A percentile compares a stretch with the other conserved stretches of the same genome.
Evolutionary conservation across 345 rosid species (phyloP).

Genomic region (Zanthoxylum bungeanum): DNA sequence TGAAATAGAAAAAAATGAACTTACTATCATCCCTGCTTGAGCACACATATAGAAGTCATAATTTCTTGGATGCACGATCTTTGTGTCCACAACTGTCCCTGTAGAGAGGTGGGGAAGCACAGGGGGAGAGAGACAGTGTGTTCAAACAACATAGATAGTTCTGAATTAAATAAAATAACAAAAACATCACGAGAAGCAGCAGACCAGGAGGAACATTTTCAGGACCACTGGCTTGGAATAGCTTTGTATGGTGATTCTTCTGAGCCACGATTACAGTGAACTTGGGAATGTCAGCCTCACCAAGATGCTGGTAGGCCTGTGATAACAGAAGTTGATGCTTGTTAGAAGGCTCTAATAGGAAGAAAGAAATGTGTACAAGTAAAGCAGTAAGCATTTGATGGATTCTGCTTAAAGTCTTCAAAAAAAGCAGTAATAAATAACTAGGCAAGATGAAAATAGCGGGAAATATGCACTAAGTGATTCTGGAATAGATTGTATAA

Average conservation of each 20-base stretch:
- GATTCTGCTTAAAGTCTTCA: background rate
- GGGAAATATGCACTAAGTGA: background rate
- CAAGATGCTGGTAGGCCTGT: conserved; percentile 78
- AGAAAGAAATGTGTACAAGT: too few species aligned
- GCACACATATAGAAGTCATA: conserved; percentile 93
- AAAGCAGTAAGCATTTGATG: background rate
- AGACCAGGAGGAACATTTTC: conserved; percentile 92
- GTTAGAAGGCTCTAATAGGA: too few species aligned
- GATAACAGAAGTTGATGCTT: conserved; percentile 10
- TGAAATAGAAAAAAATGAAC: conserved; percentile 16
- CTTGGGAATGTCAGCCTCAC: conserved; percentile 56
- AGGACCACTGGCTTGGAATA: conserved; percentile 55
- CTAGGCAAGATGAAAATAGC: background rate
- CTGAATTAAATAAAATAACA: conserved; percentile 1
- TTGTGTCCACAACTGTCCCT: conserved; percentile 88
- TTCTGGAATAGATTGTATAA: background rate
- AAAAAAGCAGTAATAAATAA: background rate
- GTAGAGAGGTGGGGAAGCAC: conserved; percentile 2
- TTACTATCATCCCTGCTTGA: conserved; percentile 72
- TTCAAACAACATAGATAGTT: conserved; percentile 9
- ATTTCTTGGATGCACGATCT: conserved; percentile 75
- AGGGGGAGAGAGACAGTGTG: background rate
- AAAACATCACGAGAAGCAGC: background rate
- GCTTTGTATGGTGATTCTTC: conserved; percentile 87
- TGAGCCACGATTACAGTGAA: conserved; percentile 83